Base-by-base conservation (phyloP, 2,329 filamentous ascomycete genomes). In the Phaeoacremonium minimum region DNA sequence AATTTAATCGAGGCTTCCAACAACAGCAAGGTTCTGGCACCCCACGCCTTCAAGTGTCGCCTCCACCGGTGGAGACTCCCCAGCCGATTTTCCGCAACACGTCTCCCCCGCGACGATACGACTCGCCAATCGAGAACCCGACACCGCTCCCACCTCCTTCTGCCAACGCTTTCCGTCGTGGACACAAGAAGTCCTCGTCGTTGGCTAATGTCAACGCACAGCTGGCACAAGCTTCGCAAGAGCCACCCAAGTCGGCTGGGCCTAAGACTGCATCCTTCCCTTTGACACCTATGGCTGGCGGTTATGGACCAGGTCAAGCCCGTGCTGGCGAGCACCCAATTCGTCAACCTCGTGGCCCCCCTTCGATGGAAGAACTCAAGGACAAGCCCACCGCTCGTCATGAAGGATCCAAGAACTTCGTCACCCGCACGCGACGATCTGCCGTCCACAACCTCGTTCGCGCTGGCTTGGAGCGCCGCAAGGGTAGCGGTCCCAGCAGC, bases 371-470 rank as follows among this genome's bases (percentile, higher is more conserved):
- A 48, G 93, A 98, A 66, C 80, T 98, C 42, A 79, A 84, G 53
- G 76, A 83, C 15, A 93, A 90, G 65, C 93, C 93, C 2, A 97
- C 91, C 7, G 83, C 87, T 48, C 95, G 89, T 67, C 80, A 91
- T 46, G 91, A 97, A 60, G 93, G 91, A 16, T 96, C 91, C 80
- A 83, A 96, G 78, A 98, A 98, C 69, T 98, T 98, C 64, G 85
- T 86, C 9, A 82, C 89, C 38, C 89, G 93, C 43, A 90, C 94
- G 53, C 88, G 93, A 42, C 88, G 91, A 46, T 89, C 86, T 51
- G 93, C 93, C 17, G 82, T 98, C 30, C 83, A 90, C 67, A 96
- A 89, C 57, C 77, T 98, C 33, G 87, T 96, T 43, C 86, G 87
- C 46, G 91, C 91, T 36, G 90, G 91, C 13, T 76, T 93, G 45